These are phyloP conservation scores for Emericellopsis atlantica DNA, from an alignment of 2,329 filamentous ascomycete genomes.

Conservation along the genomic window DNA sequence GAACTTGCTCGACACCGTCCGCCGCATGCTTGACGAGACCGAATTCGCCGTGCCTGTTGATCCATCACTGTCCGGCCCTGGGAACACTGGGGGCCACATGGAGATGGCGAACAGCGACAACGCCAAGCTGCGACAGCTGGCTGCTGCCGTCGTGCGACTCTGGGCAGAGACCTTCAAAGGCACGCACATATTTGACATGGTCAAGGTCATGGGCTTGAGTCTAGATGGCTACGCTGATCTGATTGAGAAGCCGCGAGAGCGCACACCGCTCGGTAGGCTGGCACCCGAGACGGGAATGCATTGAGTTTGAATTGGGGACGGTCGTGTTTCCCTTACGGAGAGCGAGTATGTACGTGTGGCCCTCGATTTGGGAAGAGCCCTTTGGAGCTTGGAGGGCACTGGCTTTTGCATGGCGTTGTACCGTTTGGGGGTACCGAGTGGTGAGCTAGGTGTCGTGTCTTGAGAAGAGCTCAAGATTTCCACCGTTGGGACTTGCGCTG, in stretches of 20 bases:
- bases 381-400: too few relatives aligned
- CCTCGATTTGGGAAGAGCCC: too few relatives aligned
- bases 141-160: constrained; percentile 43
- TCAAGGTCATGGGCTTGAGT: constrained; percentile 43
- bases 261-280: constrained; percentile 13
- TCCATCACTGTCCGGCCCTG: constrained; percentile 33
- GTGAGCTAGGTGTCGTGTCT: too few relatives aligned
- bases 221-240: constrained; percentile 45
- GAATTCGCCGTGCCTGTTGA: constrained; percentile 50
- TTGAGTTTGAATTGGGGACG: not conserved
- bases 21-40: constrained; percentile 48
- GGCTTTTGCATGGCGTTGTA: too few relatives aligned
- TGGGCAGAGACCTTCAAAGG: constrained; percentile 53
- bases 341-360: too few relatives aligned
- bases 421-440: too few relatives aligned
- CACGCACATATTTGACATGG: constrained; percentile 46
- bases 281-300: not conserved
- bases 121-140: constrained; percentile 39
- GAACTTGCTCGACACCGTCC: constrained; percentile 40
- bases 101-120: constrained; percentile 34
- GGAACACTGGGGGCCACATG: constrained; percentile 17
- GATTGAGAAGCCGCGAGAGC: constrained; percentile 39
- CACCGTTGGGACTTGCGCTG: too few relatives aligned
- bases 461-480: too few relatives aligned
- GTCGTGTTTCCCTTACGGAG: too few relatives aligned